These are phyloP conservation scores for Volvox reticuliferus DNA, from an alignment of 139 green algal species.

Conservation along the genomic window DNA sequence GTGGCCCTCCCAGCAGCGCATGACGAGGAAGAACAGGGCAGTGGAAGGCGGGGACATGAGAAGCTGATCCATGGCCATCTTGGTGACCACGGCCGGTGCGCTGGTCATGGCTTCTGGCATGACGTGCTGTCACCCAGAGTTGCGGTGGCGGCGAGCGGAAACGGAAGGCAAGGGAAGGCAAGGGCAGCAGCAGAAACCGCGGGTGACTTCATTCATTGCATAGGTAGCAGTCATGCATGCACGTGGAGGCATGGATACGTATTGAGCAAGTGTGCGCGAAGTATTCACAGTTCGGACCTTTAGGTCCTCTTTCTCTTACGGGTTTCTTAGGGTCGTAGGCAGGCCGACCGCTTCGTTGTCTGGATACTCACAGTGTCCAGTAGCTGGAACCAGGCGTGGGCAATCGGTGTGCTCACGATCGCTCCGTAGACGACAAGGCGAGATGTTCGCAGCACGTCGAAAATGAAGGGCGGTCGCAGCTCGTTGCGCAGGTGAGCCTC, in stretches of 20 bases:
- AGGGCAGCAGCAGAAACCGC: too few relatives aligned
- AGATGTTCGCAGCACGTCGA: slow-evolving; percentile 43
- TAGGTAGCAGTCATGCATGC: too few relatives aligned
- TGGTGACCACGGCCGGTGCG: slow-evolving; percentile 56
- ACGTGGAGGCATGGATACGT: too few relatives aligned
- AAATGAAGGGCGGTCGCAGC: slow-evolving; percentile 14
- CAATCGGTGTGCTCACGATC: slow-evolving; percentile 54
- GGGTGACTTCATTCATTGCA: too few relatives aligned
- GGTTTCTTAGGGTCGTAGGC: too few relatives aligned
- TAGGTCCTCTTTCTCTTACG: too few relatives aligned
- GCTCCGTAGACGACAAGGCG: slow-evolving; percentile 55
- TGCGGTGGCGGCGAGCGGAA: too few relatives aligned
- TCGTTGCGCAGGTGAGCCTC: background rate
- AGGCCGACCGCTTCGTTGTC: too few relatives aligned
- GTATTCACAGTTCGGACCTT: too few relatives aligned
- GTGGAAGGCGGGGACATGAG: slow-evolving; percentile 61
- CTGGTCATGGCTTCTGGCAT: slow-evolving; percentile 48
- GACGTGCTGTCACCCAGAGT: slow-evolving; percentile 7
- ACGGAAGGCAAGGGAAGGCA: too few relatives aligned
- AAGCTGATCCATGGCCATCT: slow-evolving; percentile 65
- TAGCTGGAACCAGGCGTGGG: slow-evolving; percentile 52
- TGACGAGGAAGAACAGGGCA: slow-evolving; percentile 60
- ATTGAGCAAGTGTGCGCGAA: too few relatives aligned
- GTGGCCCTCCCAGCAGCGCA: slow-evolving; percentile 60
- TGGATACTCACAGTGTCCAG: slow-evolving; percentile 43